Percentiles rank a stretch among this genome's conserved stretches.
phyloP scores from a whole-genome alignment of 1,139 yeast genomes.

The Candida sp. region DNA sequence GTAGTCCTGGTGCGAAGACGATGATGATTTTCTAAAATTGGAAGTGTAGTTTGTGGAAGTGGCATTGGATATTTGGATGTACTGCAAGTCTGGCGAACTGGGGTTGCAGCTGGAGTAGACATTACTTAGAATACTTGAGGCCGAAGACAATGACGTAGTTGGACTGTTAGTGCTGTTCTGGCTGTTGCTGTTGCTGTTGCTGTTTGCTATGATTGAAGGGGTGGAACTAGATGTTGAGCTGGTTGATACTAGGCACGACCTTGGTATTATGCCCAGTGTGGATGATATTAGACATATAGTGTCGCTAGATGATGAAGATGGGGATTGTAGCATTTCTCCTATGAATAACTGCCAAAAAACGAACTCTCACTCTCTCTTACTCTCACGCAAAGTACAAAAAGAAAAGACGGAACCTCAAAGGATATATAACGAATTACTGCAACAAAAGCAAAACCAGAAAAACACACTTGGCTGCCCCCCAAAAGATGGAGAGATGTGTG shows the following conservation, averaged over 20 bases:
- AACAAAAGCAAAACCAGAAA: too few relatives aligned
- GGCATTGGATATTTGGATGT: not conserved
- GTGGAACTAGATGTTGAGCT: conserved; percentile 4
- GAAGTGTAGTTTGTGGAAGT: conserved; percentile 2
- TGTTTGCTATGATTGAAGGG: not conserved
- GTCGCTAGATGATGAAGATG: conserved; percentile 1
- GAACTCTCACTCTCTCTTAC: too few relatives aligned
- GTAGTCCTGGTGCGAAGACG: conserved; percentile 6
- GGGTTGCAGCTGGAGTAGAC: not conserved
- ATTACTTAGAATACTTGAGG: conserved; percentile 3
- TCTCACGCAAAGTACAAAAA: too few relatives aligned
- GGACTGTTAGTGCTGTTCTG: not conserved
- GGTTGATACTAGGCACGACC: conserved; percentile 4
- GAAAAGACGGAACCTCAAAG: not conserved
- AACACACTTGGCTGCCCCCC: too few relatives aligned
- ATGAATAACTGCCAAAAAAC: not conserved
- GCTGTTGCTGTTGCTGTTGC: not conserved
- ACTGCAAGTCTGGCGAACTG: conserved; percentile 1
- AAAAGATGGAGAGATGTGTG: not conserved
- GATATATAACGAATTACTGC: not conserved
- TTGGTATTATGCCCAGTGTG: conserved; percentile 9
- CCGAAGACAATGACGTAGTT: not conserved
- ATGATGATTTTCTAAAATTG: conserved; percentile 3
- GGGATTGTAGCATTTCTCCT: not conserved
- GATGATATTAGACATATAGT: conserved; percentile 2